Percentiles rank a stretch among this genome's conserved stretches.
phyloP scores from a whole-genome alignment of 805 yeast species.

The Starmerella cellae region DNA sequence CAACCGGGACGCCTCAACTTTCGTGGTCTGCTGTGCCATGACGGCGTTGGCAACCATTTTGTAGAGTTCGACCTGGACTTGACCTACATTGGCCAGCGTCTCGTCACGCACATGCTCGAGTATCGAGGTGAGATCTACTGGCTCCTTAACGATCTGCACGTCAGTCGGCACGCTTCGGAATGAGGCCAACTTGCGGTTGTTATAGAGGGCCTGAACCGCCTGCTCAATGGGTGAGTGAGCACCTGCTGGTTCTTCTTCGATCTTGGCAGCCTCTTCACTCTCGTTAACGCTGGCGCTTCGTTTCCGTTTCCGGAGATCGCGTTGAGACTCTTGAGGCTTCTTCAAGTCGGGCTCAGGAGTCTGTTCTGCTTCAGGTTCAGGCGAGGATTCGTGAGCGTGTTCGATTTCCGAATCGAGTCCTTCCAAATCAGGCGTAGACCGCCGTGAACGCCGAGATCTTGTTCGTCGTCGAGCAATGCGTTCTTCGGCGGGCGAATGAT shows the following conservation, averaged over 20 bases:
- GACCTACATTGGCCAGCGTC: not conserved
- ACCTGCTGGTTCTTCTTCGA: not conserved
- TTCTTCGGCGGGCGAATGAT: not conserved
- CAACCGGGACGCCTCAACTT: not conserved
- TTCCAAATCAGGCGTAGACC: constrained; percentile 9
- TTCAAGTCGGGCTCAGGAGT: not conserved
- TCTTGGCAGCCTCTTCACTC: not conserved
- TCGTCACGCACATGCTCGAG: not conserved
- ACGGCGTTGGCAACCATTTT: constrained; percentile 12
- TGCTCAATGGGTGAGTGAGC: not conserved
- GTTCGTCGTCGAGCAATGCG: constrained; percentile 2
- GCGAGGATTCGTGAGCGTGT: not conserved
- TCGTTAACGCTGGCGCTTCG: not conserved
- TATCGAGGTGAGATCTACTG: constrained; percentile 1
- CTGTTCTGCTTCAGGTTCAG: not conserved
- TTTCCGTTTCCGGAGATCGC: not conserved
- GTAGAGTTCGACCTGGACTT: constrained; percentile 5
- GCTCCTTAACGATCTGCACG: not conserved
- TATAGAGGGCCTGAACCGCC: not conserved
- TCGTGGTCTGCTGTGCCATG: not conserved
- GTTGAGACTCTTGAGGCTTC: not conserved
- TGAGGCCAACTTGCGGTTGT: not conserved
- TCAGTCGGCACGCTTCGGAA: not conserved
- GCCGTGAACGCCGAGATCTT: constrained; percentile 3
- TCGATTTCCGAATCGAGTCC: not conserved